These are phyloP conservation scores for Fusarium pilosicola DNA, from an alignment of 2,329 filamentous ascomycete species.

Conservation along the genomic window DNA sequence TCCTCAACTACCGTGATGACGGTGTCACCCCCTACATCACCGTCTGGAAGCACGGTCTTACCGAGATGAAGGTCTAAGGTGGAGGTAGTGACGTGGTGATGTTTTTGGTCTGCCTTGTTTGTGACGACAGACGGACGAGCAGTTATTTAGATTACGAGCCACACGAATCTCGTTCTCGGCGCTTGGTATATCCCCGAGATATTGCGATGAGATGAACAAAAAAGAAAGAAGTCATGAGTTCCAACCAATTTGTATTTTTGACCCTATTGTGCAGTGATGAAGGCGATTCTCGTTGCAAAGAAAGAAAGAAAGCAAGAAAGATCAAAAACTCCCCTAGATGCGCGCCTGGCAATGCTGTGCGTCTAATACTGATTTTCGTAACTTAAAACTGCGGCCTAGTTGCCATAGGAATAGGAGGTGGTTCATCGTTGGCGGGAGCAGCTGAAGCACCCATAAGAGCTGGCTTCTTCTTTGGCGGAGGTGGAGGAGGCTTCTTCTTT, in stretches of 20 bases:
- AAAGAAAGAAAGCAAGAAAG: neutral
- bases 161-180: conserved; percentile 38
- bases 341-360: conserved; percentile 26
- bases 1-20: conserved; percentile 98
- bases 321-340: conserved; percentile 8
- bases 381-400: conserved; percentile 60
- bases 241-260: conserved; percentile 10
- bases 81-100: conserved; percentile 15
- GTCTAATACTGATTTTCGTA: neutral
- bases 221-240: conserved; percentile 37
- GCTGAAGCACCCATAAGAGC: conserved; percentile 44
- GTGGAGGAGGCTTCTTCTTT: conserved; percentile 66
- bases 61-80: conserved; percentile 88
- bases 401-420: conserved; percentile 64
- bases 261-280: neutral
- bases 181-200: conserved; percentile 38
- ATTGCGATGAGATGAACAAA: conserved; percentile 39
- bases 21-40: conserved; percentile 89
- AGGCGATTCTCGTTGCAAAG: neutral
- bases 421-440: conserved; percentile 47
- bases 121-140: conserved; percentile 32
- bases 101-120: conserved; percentile 27
- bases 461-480: conserved; percentile 64
- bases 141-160: conserved; percentile 37
- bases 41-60: conserved; percentile 95